A percentile compares a stretch with the other conserved stretches of the same genome.
Conservation (phyloP, 2,329 filamentous ascomycete genomes). For the Diatrype stigma region DNA sequence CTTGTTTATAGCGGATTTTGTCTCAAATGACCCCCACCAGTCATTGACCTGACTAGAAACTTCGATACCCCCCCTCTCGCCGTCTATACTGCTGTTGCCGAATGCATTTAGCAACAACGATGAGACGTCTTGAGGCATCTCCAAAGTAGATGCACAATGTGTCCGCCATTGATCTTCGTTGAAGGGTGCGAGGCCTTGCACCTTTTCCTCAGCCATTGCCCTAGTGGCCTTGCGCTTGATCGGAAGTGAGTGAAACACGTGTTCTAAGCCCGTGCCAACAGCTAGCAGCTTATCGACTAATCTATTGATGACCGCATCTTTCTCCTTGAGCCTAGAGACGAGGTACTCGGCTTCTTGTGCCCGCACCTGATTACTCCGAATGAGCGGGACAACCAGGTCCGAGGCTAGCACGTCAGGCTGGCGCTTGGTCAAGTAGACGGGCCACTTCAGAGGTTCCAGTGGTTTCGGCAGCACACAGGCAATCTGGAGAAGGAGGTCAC, state of each 20-base stretch:
- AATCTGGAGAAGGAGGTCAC: conserved; percentile 48
- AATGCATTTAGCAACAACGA: conserved; percentile 41
- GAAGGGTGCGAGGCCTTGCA: conserved; percentile 51
- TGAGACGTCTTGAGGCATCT: conserved; percentile 27
- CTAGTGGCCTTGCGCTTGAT: conserved; percentile 44
- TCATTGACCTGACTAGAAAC: conserved; percentile 35
- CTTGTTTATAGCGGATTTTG: conserved; percentile 23
- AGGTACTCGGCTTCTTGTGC: conserved; percentile 40
- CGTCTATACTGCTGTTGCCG: conserved; percentile 29
- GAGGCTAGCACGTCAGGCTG: conserved; percentile 39
- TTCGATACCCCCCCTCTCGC: conserved; percentile 24
- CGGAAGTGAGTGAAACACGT: conserved; percentile 48
- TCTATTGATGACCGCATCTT: conserved; percentile 47
- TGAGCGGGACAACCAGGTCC: conserved; percentile 48
- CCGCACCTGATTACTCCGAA: conserved; percentile 41
- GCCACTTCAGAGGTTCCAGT: conserved; percentile 62
- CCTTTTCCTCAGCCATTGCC: conserved; percentile 39
- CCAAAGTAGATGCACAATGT: conserved; percentile 17
- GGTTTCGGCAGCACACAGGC: conserved; percentile 59
- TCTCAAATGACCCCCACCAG: conserved; percentile 46
- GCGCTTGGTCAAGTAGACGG: conserved; percentile 50
- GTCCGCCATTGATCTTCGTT: conserved; percentile 35
- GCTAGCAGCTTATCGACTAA: conserved; percentile 52
- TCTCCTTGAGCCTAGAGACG: conserved; percentile 39
- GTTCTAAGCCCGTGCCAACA: conserved; percentile 47